A percentile compares a stretch with the other conserved stretches of the same genome.
Conservation (phyloP, 306 rosid genomes). For the Medicago lupulina region DNA sequence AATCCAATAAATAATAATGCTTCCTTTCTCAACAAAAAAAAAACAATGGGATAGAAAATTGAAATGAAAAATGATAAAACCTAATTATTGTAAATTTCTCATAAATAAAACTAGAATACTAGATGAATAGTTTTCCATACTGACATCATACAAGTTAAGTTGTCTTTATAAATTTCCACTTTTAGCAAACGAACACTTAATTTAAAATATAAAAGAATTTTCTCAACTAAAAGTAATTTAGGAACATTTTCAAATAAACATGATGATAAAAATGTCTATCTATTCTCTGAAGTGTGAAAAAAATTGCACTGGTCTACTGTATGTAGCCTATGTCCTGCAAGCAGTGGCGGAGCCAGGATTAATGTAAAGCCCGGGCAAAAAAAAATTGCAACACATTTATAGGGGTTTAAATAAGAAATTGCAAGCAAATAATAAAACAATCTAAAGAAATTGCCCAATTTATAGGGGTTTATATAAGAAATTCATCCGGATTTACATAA, state of each 20-base stretch:
- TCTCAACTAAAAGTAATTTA: background rate
- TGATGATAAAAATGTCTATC: background rate
- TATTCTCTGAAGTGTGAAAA: slow-evolving; percentile 8
- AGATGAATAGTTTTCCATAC: slow-evolving; percentile 1
- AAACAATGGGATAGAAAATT: background rate
- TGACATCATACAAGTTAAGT: background rate
- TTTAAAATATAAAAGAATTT: background rate
- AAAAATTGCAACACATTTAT: too few species aligned
- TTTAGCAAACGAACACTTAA: background rate
- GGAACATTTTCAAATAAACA: slow-evolving; percentile 21
- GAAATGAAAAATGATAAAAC: background rate
- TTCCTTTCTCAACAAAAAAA: background rate
- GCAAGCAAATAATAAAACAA: too few species aligned
- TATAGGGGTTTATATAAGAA: too few species aligned
- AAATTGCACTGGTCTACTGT: background rate
- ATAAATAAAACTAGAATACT: slow-evolving; percentile 4
- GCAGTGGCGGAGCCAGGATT: too few species aligned
- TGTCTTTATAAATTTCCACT: background rate
- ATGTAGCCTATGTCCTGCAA: slow-evolving; percentile 27
- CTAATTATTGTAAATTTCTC: background rate
- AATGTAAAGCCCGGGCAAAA: too few species aligned
- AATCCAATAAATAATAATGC: slow-evolving; percentile 1
- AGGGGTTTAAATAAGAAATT: too few species aligned
- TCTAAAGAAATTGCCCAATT: too few species aligned
- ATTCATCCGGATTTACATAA: too few species aligned